Conservation (phyloP, 306 rosid species). For the Sindora glabra region DNA sequence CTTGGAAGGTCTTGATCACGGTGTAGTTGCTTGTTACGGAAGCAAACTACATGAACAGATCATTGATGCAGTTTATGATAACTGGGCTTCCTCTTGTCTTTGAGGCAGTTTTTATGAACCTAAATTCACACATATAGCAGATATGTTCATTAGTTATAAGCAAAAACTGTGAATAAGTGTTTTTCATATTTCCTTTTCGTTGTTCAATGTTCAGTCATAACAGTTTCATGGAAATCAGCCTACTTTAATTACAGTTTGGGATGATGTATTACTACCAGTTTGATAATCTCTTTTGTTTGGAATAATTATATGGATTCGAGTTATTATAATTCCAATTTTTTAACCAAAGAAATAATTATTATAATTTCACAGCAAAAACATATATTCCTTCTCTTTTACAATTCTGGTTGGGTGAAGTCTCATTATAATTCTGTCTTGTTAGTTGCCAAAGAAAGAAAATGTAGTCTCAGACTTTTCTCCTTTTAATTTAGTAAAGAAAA, state of each 20-base stretch:
- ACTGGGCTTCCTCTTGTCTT: constrained; percentile 90
- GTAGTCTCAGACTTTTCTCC: no score
- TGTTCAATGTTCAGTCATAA: background rate
- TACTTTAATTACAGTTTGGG: constrained; percentile 3
- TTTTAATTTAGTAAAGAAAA: no score
- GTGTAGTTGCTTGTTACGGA: constrained; percentile 83
- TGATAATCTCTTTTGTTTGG: constrained; percentile 10
- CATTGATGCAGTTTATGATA: constrained; percentile 84
- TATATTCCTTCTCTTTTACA: no score
- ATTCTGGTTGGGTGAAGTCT: no score
- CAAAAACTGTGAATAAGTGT: constrained; percentile 19
- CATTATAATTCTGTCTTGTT: no score
- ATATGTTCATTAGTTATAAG: background rate
- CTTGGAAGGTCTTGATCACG: constrained; percentile 90
- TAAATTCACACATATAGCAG: constrained; percentile 15
- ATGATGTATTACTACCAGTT: constrained; percentile 4
- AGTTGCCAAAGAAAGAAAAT: no score
- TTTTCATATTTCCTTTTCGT: background rate
- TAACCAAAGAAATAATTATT: no score
- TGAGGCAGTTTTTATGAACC: constrained; percentile 21
- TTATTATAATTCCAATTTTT: no score
- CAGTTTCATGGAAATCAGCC: background rate
- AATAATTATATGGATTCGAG: constrained; percentile 5
- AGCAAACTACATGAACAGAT: constrained; percentile 65
- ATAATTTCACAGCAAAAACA: background rate